These are phyloP conservation scores for Moesziomyces parantarcticus DNA, from an alignment of 1,284 basidiomycete species.

Conservation along the genomic window DNA sequence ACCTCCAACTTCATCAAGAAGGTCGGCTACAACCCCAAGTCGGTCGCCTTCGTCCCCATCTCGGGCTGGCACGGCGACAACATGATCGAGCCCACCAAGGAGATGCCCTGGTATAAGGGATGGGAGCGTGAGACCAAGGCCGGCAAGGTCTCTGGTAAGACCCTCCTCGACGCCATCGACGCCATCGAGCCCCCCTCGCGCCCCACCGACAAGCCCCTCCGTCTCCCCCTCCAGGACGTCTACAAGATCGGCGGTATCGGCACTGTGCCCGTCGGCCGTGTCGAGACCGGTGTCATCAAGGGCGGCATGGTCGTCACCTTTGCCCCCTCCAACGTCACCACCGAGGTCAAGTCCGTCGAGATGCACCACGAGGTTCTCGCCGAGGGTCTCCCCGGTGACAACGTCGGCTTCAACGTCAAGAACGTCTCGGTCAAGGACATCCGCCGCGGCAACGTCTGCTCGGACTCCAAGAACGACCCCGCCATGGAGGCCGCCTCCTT, in stretches of 20 bases:
- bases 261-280: constrained; percentile 99
- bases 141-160: constrained; percentile 95
- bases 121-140: constrained; percentile 79
- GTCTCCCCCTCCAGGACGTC: constrained; percentile 99
- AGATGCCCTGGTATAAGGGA: constrained; percentile 99
- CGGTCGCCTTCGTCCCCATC: constrained; percentile 98
- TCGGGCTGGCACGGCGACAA: constrained; percentile 99
- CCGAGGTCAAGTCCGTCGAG: constrained; percentile 99
- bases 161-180: constrained; percentile 98
- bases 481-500: constrained; percentile 99
- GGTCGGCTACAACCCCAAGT: constrained; percentile 99
- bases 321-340: constrained; percentile 96
- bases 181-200: constrained; percentile 97
- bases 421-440: constrained; percentile 99
- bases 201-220: constrained; percentile 99
- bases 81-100: constrained; percentile 87
- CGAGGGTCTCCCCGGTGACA: constrained; percentile 96
- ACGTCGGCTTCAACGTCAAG: constrained; percentile 91
- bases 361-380: constrained; percentile 99
- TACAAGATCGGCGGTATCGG: constrained; percentile 99
- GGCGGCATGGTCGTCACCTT: constrained; percentile 96
- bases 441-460: constrained; percentile 98
- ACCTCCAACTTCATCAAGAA: constrained; percentile 99
- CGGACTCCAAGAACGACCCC: constrained; percentile 99
- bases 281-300: constrained; percentile 99